Conservation (phyloP, 768 basidiomycete genomes). For the Ramaria rubella region DNA sequence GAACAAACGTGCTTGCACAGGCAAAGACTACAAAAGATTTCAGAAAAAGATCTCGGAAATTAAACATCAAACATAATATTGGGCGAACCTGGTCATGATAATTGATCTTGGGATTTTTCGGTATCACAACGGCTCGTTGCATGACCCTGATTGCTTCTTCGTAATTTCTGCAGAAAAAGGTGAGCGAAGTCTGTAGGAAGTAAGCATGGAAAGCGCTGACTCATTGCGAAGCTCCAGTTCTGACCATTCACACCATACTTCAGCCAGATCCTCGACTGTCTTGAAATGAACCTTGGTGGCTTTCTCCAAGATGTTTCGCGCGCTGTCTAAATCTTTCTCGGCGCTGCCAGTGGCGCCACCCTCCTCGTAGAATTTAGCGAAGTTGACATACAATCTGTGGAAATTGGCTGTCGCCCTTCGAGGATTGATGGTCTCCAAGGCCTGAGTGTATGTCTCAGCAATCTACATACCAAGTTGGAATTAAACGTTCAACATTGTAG, state of each 20-base stretch:
- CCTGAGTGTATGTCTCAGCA: constrained; percentile 87
- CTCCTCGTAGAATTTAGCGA: constrained; percentile 96
- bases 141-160: constrained; percentile 93
- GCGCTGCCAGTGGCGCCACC: constrained; percentile 78
- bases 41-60: constrained; percentile 4
- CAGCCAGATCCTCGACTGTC: constrained; percentile 94
- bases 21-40: constrained; percentile 70
- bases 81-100: constrained; percentile 87
- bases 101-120: constrained; percentile 83
- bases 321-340: constrained; percentile 75
- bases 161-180: constrained; percentile 68
- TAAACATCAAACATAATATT: neutral
- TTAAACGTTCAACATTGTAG: neutral
- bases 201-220: constrained; percentile 41
- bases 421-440: constrained; percentile 81
- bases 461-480: constrained; percentile 45
- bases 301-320: constrained; percentile 90
- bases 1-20: constrained; percentile 87
- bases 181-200: constrained; percentile 14
- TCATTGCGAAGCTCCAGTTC: constrained; percentile 96
- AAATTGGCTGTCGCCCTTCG: constrained; percentile 87
- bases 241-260: constrained; percentile 99
- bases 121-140: constrained; percentile 91
- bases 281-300: constrained; percentile 89
- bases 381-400: constrained; percentile 87